Evolutionary conservation across 306 rosid genomes (phyloP).

Genomic region (Benincasa hispida): DNA sequence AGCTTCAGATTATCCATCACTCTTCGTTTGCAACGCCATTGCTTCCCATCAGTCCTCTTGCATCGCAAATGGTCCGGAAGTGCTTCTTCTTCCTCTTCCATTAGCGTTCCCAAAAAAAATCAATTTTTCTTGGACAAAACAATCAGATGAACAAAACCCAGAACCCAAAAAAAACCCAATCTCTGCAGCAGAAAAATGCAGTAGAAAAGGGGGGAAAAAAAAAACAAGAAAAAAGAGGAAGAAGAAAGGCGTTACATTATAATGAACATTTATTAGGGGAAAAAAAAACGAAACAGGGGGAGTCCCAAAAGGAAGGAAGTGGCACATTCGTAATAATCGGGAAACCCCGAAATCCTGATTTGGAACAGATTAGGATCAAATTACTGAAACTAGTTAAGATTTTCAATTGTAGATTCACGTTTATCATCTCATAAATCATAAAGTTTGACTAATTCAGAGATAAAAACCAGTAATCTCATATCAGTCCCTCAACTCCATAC

Average conservation of each 20-base stretch:
- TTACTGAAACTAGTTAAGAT: neutral
- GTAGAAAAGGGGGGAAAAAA: neutral
- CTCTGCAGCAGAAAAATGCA: slow-evolving; percentile 1
- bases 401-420: neutral
- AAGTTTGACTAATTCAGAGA: neutral
- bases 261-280: slow-evolving; percentile 12
- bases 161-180: neutral
- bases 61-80: slow-evolving; percentile 76
- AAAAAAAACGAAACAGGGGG: slow-evolving; percentile 2
- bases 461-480: neutral
- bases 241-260: neutral
- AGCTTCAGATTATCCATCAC: slow-evolving; percentile 73
- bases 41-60: slow-evolving; percentile 76
- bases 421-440: neutral
- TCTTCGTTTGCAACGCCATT: slow-evolving; percentile 88
- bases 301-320: slow-evolving; percentile 1
- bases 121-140: neutral
- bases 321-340: slow-evolving; percentile 4
- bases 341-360: neutral
- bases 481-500: neutral
- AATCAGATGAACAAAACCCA: neutral
- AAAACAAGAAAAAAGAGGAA: too few species aligned
- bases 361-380: neutral
- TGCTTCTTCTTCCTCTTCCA: slow-evolving; percentile 30
- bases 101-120: neutral